These are phyloP conservation scores for Voacanga thouarsii DNA, from an alignment of 257 asterid species.

Conservation along the genomic window DNA sequence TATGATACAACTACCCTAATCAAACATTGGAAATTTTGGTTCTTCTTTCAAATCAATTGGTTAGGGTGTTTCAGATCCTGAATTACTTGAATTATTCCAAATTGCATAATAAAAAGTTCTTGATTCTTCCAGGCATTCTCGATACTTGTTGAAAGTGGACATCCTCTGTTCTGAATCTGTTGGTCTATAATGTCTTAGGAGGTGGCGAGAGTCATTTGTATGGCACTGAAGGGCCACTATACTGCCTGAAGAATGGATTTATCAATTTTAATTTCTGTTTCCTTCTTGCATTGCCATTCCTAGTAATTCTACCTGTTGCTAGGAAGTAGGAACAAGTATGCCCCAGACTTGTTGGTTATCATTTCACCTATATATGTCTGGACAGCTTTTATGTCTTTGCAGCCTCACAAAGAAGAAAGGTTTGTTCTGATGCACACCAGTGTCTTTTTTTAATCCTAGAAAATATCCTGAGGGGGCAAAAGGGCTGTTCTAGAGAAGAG, in stretches of 20 bases:
- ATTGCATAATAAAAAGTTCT: constrained; percentile 18
- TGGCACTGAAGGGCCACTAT: constrained; percentile 85
- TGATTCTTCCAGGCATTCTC: constrained; percentile 63
- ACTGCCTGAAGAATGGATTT: constrained; percentile 84
- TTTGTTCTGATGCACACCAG: constrained; percentile 19
- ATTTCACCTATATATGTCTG: constrained; percentile 86
- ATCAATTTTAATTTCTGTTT: constrained; percentile 91
- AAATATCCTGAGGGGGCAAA: background rate
- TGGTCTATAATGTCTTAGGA: constrained; percentile 80
- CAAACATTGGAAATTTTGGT: too few species aligned
- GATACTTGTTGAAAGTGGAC: constrained; percentile 79
- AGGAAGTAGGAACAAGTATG: constrained; percentile 79
- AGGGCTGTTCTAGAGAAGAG: background rate
- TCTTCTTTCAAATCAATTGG: too few species aligned
- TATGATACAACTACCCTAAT: too few species aligned
- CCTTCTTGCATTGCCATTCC: constrained; percentile 78
- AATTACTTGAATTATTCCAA: constrained; percentile 11
- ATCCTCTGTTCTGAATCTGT: constrained; percentile 82
- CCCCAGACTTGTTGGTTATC: constrained; percentile 71
- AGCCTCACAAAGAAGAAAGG: constrained; percentile 99
- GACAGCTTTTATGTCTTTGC: constrained; percentile 97
- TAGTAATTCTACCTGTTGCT: constrained; percentile 65
- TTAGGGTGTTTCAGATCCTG: too few species aligned
- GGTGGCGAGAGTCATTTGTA: constrained; percentile 99
- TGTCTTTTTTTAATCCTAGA: background rate